Evolutionary conservation across 768 basidiomycete genomes (phyloP), one percentile per base, ranked within the genome.

Genomic region (Leccinum olivaceopallidum): DNA sequence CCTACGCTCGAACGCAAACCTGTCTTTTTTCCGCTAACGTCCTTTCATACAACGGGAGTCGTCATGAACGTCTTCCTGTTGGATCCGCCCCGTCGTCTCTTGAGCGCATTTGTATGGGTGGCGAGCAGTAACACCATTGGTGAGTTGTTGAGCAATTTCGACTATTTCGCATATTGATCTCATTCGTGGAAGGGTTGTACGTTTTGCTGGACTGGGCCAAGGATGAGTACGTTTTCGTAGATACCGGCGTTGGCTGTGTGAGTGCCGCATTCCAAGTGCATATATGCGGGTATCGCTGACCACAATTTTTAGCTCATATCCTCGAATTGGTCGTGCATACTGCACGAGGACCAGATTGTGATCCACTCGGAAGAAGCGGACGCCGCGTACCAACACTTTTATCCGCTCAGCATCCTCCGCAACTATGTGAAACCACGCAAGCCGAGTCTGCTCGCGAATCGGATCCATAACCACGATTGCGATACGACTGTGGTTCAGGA

Each of bases 11-110:
- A 69, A 52, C 49, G 34, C 12, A 34, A 34, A 34, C 34, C 34
- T 0, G 34, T 36, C 2, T 26, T 26, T 0, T 26, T 26, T 26
- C 26, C 26, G 5, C 26, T 26, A 26, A 26, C 26, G 26, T 26
- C 12, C 12, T 90, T 89, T 66, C 81, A 81, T 63, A 88, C 85
- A 0, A 78, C 79, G 0, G 88, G 88, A 4, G 82, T 86, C 13
- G 88, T 90, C 13, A 89, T 90, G 87, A 89, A 89, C 64, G 84
- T 90, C 26, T 90, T 90, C 67, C 77, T 90, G 24, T 79, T 90
- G 30, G 88, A 90, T 65, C 87, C 88, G 0, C 77, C 81, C 5
- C 78, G 79, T 50, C 76, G 85, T 47, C 73, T 90, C 20, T 68
- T 89, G 48, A 85, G 85, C 10, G 88, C 86, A 5, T 90, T 89